phyloP scores from a whole-genome alignment of 2,329 filamentous ascomycete species.

The Hypoxylon sp. region DNA sequence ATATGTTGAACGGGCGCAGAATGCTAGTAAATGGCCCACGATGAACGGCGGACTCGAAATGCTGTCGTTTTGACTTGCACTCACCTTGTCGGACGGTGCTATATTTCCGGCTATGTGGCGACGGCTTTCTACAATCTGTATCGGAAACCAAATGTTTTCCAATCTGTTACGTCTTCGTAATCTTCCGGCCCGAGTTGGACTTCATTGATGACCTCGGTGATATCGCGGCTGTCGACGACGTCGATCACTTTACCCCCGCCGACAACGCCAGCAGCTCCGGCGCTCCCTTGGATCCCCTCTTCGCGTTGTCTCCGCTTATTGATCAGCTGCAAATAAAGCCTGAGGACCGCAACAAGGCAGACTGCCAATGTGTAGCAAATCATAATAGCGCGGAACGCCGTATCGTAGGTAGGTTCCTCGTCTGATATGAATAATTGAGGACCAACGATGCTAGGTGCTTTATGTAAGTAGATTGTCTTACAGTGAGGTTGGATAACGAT shows the following conservation, averaged over 20 bases:
- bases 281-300: constrained; percentile 64
- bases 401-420: constrained; percentile 67
- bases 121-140: constrained; percentile 61
- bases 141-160: constrained; percentile 71
- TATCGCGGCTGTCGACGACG: constrained; percentile 45
- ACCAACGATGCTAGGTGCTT: constrained; percentile 59
- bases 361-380: constrained; percentile 69
- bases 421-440: constrained; percentile 68
- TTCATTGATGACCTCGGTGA: constrained; percentile 54
- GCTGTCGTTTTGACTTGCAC: neutral
- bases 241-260: constrained; percentile 57
- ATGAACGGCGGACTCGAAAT: neutral
- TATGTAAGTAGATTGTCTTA: constrained; percentile 13
- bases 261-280: constrained; percentile 60
- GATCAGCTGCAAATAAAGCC: constrained; percentile 63
- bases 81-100: neutral
- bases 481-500: no score
- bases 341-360: constrained; percentile 60
- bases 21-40: neutral
- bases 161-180: constrained; percentile 73
- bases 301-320: constrained; percentile 61
- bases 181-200: constrained; percentile 61
- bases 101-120: neutral
- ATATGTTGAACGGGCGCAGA: no score
- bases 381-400: constrained; percentile 70